A percentile compares a stretch with the other conserved stretches of the same genome.
Evolutionary conservation across 106 monocot species (phyloP).

Genomic region (Dendrobium catenatum): DNA sequence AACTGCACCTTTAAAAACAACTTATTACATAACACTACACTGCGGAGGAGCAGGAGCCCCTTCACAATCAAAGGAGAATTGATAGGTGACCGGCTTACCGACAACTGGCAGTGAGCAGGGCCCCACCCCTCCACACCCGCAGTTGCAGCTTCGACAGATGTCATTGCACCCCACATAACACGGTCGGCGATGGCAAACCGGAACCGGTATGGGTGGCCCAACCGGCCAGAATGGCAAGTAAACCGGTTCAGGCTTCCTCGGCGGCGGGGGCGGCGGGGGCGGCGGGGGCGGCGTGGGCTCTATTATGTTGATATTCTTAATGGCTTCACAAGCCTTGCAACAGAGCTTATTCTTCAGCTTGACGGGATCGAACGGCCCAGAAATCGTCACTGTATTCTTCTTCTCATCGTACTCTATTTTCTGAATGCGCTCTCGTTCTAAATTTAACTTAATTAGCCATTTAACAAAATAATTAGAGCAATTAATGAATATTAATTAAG

Average conservation of each 20-base stretch:
- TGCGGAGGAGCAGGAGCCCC: too few relatives aligned
- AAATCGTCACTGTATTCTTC: slow-evolving; percentile 45
- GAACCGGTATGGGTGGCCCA: neutral
- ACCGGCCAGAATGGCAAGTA: neutral
- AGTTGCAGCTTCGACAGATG: slow-evolving; percentile 24
- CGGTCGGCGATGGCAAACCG: slow-evolving; percentile 23
- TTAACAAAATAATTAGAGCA: too few relatives aligned
- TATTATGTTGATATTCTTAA: slow-evolving; percentile 33
- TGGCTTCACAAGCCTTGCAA: slow-evolving; percentile 48
- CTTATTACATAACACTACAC: too few relatives aligned
- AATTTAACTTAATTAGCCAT: neutral
- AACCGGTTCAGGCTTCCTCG: neutral
- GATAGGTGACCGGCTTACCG: too few relatives aligned
- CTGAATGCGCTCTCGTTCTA: slow-evolving; percentile 34
- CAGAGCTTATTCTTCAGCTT: slow-evolving; percentile 31
- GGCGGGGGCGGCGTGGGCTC: slow-evolving; percentile 10
- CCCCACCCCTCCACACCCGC: slow-evolving; percentile 10
- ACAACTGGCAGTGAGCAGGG: neutral
- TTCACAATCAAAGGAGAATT: too few relatives aligned
- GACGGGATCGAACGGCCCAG: slow-evolving; percentile 50
- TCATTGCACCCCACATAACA: slow-evolving; percentile 28
- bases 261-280: neutral
- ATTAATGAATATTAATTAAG: neutral
- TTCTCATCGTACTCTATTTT: slow-evolving; percentile 35
- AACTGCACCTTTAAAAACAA: too few relatives aligned